These are phyloP conservation scores for Aquilaria yunnanensis DNA, from an alignment of 345 rosid species.

Conservation along the genomic window DNA sequence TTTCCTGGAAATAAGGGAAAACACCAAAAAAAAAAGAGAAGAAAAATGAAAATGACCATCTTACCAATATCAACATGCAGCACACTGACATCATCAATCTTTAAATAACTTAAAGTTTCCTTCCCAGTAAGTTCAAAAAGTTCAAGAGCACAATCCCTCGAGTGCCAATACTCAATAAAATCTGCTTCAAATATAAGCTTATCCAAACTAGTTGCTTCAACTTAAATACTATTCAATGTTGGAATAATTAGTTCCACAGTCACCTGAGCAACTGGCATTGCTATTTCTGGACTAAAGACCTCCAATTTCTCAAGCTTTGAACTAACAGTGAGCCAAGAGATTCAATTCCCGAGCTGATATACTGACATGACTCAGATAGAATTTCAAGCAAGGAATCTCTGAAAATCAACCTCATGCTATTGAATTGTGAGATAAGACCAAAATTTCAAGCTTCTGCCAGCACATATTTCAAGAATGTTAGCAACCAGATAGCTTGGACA, in stretches of 20 bases:
- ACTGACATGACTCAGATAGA: constrained; percentile 56
- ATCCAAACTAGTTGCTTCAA: constrained; percentile 63
- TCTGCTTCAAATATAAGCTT: constrained; percentile 84
- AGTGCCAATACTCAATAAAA: constrained; percentile 60
- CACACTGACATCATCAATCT: constrained; percentile 64
- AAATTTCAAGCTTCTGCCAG: constrained; percentile 68
- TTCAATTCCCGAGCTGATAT: constrained; percentile 72
- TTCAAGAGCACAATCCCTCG: constrained; percentile 69
- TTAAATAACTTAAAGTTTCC: constrained; percentile 66
- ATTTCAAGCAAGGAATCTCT: constrained; percentile 72
- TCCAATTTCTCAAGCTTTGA: constrained; percentile 57
- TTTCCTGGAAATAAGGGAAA: no score
- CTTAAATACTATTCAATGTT: constrained; percentile 50
- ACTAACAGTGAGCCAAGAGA: constrained; percentile 66
- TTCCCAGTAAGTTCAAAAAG: constrained; percentile 71
- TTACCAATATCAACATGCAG: constrained; percentile 28
- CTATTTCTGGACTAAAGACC: constrained; percentile 62
- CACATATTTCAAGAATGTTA: constrained; percentile 76
- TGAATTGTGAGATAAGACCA: constrained; percentile 49
- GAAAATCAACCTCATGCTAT: constrained; percentile 60
- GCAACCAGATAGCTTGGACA: constrained; percentile 52
- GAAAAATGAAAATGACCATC: no score
- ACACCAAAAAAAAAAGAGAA: no score
- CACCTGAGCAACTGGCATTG: constrained; percentile 64
- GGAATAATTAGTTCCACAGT: constrained; percentile 61